Evolutionary conservation across 257 asterid genomes (phyloP).

Genomic region (Solanum sejunctum): DNA sequence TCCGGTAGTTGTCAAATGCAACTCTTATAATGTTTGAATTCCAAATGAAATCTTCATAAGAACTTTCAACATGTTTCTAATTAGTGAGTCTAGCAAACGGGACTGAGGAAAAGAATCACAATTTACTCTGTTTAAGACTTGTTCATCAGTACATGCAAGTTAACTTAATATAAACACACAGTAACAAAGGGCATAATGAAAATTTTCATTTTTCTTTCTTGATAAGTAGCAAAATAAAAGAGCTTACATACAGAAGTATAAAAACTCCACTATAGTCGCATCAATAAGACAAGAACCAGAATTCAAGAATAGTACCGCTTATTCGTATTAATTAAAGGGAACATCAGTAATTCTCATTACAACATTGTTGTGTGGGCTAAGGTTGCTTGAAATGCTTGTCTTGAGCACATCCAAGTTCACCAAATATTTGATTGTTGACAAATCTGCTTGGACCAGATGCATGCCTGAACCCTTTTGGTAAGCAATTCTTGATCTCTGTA

Average conservation of each 20-base stretch:
- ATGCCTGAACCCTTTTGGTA: slow-evolving; percentile 62
- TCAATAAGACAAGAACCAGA: background rate
- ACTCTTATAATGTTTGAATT: background rate
- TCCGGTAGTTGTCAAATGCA: background rate
- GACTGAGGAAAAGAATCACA: background rate
- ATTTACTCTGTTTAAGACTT: background rate
- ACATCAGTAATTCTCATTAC: background rate
- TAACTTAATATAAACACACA: background rate
- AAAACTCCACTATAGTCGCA: background rate
- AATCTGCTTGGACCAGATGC: slow-evolving; percentile 81
- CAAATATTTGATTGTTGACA: slow-evolving; percentile 43
- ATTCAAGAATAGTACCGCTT: background rate
- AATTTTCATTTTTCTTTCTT: background rate
- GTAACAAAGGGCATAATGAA: background rate
- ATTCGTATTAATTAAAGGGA: background rate
- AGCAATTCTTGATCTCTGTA: slow-evolving; percentile 40
- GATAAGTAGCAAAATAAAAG: background rate
- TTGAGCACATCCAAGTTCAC: slow-evolving; percentile 13
- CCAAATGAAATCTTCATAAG: background rate
- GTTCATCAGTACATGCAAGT: background rate
- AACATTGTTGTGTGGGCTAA: background rate
- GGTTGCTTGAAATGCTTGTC: background rate
- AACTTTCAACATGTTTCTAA: background rate
- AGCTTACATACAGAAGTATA: background rate
- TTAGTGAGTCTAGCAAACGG: background rate